Percentiles rank a stretch among this genome's conserved stretches.
phyloP scores from a whole-genome alignment of 257 asterid species.

The Petrea volubilis region DNA sequence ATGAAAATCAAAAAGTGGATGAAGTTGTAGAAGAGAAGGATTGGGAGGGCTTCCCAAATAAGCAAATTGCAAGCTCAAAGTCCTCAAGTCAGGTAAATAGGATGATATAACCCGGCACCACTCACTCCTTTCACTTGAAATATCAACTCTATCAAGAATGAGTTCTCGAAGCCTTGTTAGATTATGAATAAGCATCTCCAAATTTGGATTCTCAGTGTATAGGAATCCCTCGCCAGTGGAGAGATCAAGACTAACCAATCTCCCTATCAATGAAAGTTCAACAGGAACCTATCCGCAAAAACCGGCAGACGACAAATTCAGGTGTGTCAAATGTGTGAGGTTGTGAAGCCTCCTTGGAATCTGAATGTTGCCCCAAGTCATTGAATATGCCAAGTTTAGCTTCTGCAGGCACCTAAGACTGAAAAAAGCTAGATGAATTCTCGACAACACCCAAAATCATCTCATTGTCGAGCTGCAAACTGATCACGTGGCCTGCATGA shows the following conservation, averaged over 20 bases:
- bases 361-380: neutral
- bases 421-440: neutral
- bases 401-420: neutral
- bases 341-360: neutral
- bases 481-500: neutral
- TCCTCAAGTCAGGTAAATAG: no score
- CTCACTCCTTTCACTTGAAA: constrained; percentile 24
- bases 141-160: constrained; percentile 40
- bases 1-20: no score
- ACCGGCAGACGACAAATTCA: constrained; percentile 36
- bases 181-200: constrained; percentile 15
- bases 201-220: constrained; percentile 15
- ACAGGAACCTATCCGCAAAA: constrained; percentile 33
- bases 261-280: constrained; percentile 26
- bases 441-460: neutral
- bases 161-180: constrained; percentile 31
- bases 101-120: no score
- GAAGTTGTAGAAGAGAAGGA: no score
- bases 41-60: no score
- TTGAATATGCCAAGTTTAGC: neutral
- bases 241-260: constrained; percentile 32
- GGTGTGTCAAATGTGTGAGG: constrained; percentile 21
- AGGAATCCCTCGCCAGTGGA: neutral
- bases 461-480: neutral
- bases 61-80: no score